phyloP scores from a whole-genome alignment of 768 basidiomycete species.

The Termitomyces titanicus region DNA sequence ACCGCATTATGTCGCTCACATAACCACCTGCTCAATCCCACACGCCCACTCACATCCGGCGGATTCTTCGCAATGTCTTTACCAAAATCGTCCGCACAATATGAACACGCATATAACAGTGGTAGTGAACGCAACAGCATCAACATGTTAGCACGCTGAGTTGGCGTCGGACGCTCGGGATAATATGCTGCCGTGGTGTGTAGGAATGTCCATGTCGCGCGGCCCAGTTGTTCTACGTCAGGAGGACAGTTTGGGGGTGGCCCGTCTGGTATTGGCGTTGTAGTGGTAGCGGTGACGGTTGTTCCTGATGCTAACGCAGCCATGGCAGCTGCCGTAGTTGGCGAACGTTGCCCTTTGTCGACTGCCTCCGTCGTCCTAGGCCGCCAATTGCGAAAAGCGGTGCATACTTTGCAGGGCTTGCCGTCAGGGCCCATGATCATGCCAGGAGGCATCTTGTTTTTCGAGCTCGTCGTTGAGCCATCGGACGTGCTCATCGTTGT shows the following conservation, averaged over 20 bases:
- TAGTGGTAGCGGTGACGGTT: conserved; percentile 16
- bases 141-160: conserved; percentile 82
- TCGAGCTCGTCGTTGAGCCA: conserved; percentile 1
- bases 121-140: conserved; percentile 76
- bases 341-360: conserved; percentile 12
- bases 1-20: conserved; percentile 94
- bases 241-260: conserved; percentile 78
- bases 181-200: conserved; percentile 96
- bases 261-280: conserved; percentile 26
- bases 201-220: conserved; percentile 95
- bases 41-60: conserved; percentile 75
- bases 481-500: conserved; percentile 5
- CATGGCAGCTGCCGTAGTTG: conserved; percentile 22
- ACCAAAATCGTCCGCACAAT: conserved; percentile 83
- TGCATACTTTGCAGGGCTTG: conserved; percentile 93
- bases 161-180: conserved; percentile 72
- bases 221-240: conserved; percentile 85
- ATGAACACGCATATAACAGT: conserved; percentile 81
- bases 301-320: conserved; percentile 23
- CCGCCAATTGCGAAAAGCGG: conserved; percentile 72
- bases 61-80: conserved; percentile 61
- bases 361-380: conserved; percentile 34
- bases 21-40: conserved; percentile 75
- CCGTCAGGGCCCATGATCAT: conserved; percentile 91
- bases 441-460: conserved; percentile 59